Evolutionary conservation across 495 filamentous ascomycete species (phyloP).

Genomic region (Daldinia concentrica): DNA sequence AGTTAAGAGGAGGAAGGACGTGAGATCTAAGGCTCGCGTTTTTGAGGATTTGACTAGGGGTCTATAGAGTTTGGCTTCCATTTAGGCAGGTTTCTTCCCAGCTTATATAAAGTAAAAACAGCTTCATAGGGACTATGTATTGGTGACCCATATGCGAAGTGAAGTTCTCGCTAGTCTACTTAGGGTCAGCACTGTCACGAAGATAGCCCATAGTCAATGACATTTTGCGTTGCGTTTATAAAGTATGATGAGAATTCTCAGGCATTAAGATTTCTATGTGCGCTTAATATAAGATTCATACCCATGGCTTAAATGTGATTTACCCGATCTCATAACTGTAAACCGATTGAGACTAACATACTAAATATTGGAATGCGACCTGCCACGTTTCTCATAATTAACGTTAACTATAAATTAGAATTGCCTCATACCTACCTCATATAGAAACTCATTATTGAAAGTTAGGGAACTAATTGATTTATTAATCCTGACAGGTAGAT

Average conservation of each 20-base stretch:
- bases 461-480: neutral
- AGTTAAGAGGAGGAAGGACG: neutral
- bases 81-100: neutral
- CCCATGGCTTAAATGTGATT: too few species aligned
- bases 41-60: neutral
- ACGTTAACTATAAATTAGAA: neutral
- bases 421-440: neutral
- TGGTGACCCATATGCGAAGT: neutral
- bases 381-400: neutral
- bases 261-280: neutral
- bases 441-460: neutral
- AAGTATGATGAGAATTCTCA: neutral
- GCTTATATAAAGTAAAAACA: neutral
- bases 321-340: too few species aligned
- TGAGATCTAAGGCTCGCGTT: neutral
- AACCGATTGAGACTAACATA: neutral
- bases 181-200: neutral
- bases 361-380: too few species aligned
- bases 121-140: neutral
- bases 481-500: neutral
- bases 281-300: neutral
- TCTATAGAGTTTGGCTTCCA: neutral
- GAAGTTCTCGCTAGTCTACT: neutral
- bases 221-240: neutral
- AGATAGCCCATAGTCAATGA: neutral